Base-by-base conservation (phyloP, 208 protist species). In the Blechomonas ayalai region DNA sequence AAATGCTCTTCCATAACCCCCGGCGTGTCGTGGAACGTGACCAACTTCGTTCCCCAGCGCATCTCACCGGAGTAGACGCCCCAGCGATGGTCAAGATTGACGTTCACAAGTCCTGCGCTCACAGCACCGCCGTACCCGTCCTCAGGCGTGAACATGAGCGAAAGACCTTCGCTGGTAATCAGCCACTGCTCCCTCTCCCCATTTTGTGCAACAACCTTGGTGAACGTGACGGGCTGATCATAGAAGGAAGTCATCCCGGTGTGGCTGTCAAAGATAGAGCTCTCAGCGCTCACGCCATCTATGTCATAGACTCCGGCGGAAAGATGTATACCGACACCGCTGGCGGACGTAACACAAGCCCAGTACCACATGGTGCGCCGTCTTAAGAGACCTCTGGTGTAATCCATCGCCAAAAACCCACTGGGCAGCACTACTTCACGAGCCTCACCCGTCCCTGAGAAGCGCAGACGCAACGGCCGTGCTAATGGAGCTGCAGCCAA, bases 1-100 rank as follows among this genome's bases (percentile, higher is more conserved):
- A 54, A 52, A 39, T 75, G 67, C 15, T 67, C 56, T 36, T 75
- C 67, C 49, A 75, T 52, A 0, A 70, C 67, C 20, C 67, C 67
- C 13, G 56, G 39, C 9, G 57, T 52, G 2, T 47, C 39, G 16
- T 61, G 27, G 19, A 75, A 57, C 6, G 35, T 19, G 20, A 65
- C 46, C 19, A 27, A 18, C 24, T 33, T 25, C 2, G 42, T 52
- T 18, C 55, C 51, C 7, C 57, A 28, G 5, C 37, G 34, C 15
- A 60, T 44, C 13, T 56, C 46, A 4, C 67, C 67, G 31, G 48
- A 29, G 48, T 62, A 70, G 7, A 53, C 55, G n/a, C 67, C 67
- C 67, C 67, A 75, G 4, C 46, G 47, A 33, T 75, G 67, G 25
- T 70, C 47, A n/a, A 75, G 33, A 39, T 64, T 58, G 27, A 50